phyloP scores from a whole-genome alignment of 164 flowering plant species.

The Saururus chinensis region DNA sequence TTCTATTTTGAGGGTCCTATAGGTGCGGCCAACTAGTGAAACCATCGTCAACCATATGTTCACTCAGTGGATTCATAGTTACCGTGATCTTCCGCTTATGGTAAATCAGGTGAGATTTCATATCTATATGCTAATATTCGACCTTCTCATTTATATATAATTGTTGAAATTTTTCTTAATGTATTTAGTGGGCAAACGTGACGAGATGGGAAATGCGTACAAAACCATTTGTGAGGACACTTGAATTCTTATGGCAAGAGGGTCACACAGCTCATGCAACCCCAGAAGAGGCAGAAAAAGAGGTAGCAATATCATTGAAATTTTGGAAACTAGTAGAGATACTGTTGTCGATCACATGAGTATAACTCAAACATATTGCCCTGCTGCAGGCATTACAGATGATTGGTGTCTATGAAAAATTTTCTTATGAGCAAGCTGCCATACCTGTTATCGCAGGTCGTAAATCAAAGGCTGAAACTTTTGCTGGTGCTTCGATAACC shows the following conservation, averaged over 20 bases:
- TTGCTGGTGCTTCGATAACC: constrained; percentile 88
- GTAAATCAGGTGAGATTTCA: constrained; percentile 61
- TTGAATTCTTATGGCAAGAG: constrained; percentile 98
- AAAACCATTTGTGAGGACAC: constrained; percentile 92
- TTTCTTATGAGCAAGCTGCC: constrained; percentile 95
- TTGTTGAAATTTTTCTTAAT: neutral
- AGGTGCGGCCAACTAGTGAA: constrained; percentile 99
- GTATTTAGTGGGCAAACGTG: constrained; percentile 92
- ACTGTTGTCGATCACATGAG: neutral
- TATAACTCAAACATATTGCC: constrained; percentile 15
- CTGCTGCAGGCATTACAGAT: constrained; percentile 79
- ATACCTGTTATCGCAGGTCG: constrained; percentile 93
- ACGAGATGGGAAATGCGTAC: constrained; percentile 99
- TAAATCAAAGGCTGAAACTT: constrained; percentile 88
- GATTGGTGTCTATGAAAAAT: constrained; percentile 81
- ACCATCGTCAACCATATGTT: constrained; percentile 99
- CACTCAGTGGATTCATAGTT: constrained; percentile 96
- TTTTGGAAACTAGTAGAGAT: neutral
- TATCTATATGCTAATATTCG: constrained; percentile 3
- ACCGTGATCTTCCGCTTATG: constrained; percentile 98
- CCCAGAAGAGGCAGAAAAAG: constrained; percentile 89
- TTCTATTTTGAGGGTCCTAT: constrained; percentile 72
- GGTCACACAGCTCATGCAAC: constrained; percentile 98
- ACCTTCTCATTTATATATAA: neutral
- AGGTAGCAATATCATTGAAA: constrained; percentile 34